Conservation (phyloP, 2,329 filamentous ascomycete genomes). For the Ophiostoma tasmaniense region DNA sequence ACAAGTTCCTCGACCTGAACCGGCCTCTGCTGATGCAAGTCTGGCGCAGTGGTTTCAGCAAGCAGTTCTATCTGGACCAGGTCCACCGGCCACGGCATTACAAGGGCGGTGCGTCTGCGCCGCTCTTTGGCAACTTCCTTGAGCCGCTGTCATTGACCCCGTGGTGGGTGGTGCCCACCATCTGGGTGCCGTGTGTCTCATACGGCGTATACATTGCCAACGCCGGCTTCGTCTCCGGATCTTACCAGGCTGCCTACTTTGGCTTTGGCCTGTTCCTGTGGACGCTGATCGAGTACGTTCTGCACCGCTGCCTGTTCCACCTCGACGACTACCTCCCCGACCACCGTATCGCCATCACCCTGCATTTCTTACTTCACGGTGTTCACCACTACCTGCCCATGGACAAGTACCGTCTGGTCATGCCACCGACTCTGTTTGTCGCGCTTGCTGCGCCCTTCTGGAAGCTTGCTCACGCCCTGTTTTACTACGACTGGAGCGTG, state of each 20-base stretch:
- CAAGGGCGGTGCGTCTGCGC: constrained; percentile 83
- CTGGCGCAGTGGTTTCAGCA: constrained; percentile 79
- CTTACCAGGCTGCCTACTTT: constrained; percentile 54
- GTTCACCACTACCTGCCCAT: constrained; percentile 99
- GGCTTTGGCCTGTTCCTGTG: constrained; percentile 65
- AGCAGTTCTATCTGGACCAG: constrained; percentile 95
- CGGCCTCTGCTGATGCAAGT: constrained; percentile 80
- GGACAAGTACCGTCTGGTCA: constrained; percentile 94
- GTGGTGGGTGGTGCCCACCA: constrained; percentile 78
- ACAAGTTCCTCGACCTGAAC: constrained; percentile 90
- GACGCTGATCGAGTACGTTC: constrained; percentile 79
- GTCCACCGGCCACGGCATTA: constrained; percentile 94
- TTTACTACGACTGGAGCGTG: constrained; percentile 77
- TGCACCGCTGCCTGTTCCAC: constrained; percentile 91
- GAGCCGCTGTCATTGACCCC: constrained; percentile 92
- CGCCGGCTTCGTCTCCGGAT: constrained; percentile 46
- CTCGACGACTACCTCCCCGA: constrained; percentile 84
- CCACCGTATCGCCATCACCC: constrained; percentile 74
- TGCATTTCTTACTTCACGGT: constrained; percentile 90
- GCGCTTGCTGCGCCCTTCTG: constrained; percentile 83
- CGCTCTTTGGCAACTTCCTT: constrained; percentile 95
- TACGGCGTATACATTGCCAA: constrained; percentile 64
- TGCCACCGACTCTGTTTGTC: constrained; percentile 86
- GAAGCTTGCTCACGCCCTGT: constrained; percentile 74
- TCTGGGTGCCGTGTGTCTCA: constrained; percentile 75